Evolutionary conservation across 345 rosid genomes (phyloP).

Genomic region (Heritiera fomes): DNA sequence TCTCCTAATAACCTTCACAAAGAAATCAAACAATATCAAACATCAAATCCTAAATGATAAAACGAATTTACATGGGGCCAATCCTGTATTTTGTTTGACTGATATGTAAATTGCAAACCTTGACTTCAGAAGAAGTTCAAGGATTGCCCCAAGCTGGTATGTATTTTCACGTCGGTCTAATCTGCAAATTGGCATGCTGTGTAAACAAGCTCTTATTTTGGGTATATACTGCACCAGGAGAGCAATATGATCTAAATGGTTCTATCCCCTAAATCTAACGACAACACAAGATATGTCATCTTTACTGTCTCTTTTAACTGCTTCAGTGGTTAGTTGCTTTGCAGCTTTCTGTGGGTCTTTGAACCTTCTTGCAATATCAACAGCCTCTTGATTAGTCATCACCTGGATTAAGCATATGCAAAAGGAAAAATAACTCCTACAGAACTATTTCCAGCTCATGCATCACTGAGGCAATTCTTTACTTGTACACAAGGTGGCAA

Average conservation of each 20-base stretch:
- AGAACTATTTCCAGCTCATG: conserved; percentile 9
- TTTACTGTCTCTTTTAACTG: conserved; percentile 62
- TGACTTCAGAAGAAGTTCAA: conserved; percentile 12
- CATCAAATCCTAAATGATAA: conserved; percentile 34
- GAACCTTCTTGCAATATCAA: conserved; percentile 62
- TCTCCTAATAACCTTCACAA: conserved; percentile 27
- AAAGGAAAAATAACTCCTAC: background rate
- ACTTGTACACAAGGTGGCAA: background rate
- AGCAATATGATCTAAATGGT: conserved; percentile 18
- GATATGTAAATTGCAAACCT: conserved; percentile 21
- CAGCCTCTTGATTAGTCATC: conserved; percentile 76
- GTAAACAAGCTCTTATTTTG: conserved; percentile 31
- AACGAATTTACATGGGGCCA: conserved; percentile 34
- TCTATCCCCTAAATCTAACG: conserved; percentile 57
- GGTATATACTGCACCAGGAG: conserved; percentile 29
- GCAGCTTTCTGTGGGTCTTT: conserved; percentile 80
- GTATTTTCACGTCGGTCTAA: conserved; percentile 24
- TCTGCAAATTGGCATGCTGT: conserved; percentile 30
- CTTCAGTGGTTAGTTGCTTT: conserved; percentile 64
- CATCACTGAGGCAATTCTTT: conserved; percentile 5
- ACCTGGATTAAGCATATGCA: conserved; percentile 43
- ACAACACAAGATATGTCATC: conserved; percentile 83
- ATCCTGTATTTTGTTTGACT: conserved; percentile 9
- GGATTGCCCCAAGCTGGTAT: conserved; percentile 22
- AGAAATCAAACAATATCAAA: conserved; percentile 46